These are phyloP conservation scores for Cryptosporidium sp. DNA, from an alignment of 169 alveolate genomes.

Conservation along the genomic window DNA sequence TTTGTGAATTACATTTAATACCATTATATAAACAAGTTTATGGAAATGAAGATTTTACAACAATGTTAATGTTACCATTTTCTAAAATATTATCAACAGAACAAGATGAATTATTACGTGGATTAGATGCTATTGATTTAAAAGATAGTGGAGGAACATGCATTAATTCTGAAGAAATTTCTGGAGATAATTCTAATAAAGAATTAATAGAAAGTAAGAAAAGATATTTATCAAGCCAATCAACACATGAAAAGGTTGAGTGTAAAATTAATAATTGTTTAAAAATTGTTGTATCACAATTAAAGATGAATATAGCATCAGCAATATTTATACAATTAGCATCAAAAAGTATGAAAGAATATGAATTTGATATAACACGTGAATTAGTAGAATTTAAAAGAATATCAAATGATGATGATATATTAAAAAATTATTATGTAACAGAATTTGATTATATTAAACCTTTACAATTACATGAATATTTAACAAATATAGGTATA, in stretches of 20 bases:
- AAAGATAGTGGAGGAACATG: neutral
- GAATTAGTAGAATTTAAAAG: constrained; percentile 39
- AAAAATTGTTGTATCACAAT: constrained; percentile 66
- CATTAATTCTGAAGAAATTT: neutral
- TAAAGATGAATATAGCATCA: constrained; percentile 43
- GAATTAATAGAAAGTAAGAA: neutral
- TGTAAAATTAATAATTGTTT: constrained; percentile 63
- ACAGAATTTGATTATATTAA: constrained; percentile 71
- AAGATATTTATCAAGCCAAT: neutral
- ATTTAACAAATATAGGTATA: constrained; percentile 28
- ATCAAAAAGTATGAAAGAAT: constrained; percentile 53
- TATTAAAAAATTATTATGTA: constrained; percentile 46
- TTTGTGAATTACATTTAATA: constrained; percentile 67
- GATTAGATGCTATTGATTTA: neutral
- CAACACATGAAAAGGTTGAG: constrained; percentile 61
- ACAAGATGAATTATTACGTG: constrained; percentile 11
- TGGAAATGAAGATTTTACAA: constrained; percentile 39
- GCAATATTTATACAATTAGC: constrained; percentile 55
- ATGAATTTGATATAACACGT: constrained; percentile 64
- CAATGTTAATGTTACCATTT: constrained; percentile 53
- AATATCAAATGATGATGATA: constrained; percentile 57
- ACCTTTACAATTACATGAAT: constrained; percentile 54
- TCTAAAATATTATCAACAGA: constrained; percentile 8
- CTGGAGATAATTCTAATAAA: neutral
- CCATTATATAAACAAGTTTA: constrained; percentile 49